Base-by-base conservation (phyloP, 805 yeast species). In the Priceomyces medius region DNA sequence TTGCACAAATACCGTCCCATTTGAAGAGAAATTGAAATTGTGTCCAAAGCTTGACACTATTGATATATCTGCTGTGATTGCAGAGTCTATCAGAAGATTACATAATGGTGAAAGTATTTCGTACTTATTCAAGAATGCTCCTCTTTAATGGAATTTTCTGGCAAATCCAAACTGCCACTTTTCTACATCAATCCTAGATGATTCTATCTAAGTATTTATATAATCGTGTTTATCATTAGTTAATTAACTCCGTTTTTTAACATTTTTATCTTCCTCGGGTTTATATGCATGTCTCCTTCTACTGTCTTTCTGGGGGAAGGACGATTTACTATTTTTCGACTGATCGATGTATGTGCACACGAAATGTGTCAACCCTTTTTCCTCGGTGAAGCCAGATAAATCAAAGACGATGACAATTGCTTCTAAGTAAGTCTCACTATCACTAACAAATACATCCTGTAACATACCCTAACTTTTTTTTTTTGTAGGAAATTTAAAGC, bases 31-130 rank as follows among this genome's bases (percentile, higher is more conserved):
- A 54, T 67, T 78, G 51, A 70, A 71, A 24, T 53, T 54, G 14
- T 84, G 91, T 59, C 71, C 80, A 12, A 87, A 84, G 58, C 70
- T 93, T 48, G 89, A 85, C 41, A 81, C 82, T 38, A 80, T 91
- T 43, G 98, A 91, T 62, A 82, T 93, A 43, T 77, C 88, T 53
- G 85, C 93, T 14, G 84, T 87, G 7, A 66, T 91, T 44, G 98
- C 97, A 7, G 99, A 93, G 64, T 91, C 96, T 23, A 85, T 91
- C 44, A 80, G 98, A 63, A 80, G 99, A 57, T 73, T 91, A 52
- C 99, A 91, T 63, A 91, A 93, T 58, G 99, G 99, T 55, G 99
- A 91, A 69, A 84, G 95, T 58, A 85, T 90, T 24, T 86, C 95
- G 2, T 90, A 88, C 61, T 71, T 90, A 53, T 88, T 90, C 65